A percentile compares a stretch with the other conserved stretches of the same genome.
Evolutionary conservation across 176 grass and related monocot species (phyloP).

Genomic region (Bonia amplexicaulis): DNA sequence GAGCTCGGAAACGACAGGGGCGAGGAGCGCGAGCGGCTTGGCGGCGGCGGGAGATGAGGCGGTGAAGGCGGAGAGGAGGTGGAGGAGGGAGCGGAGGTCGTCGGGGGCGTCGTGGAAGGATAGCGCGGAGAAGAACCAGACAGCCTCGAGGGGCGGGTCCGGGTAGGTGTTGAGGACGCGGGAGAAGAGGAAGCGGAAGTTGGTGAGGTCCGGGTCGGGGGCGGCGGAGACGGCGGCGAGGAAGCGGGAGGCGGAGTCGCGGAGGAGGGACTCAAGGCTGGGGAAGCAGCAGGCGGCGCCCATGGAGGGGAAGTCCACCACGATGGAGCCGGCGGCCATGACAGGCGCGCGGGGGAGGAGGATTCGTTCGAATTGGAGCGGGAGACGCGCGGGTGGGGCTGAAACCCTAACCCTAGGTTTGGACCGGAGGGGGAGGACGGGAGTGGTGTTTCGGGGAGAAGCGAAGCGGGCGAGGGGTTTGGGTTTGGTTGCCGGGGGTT

Average conservation of each 20-base stretch:
- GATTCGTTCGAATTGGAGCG: conserved; percentile 36
- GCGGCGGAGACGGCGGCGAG: conserved; percentile 61
- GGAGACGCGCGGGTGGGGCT: conserved; percentile 2
- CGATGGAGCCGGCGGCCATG: conserved; percentile 57
- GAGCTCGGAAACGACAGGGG: conserved; percentile 75
- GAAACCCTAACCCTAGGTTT: conserved; percentile 58
- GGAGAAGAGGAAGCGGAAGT: conserved; percentile 76
- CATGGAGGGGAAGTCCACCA: conserved; percentile 56
- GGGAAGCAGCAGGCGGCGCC: conserved; percentile 42
- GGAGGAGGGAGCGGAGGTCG: conserved; percentile 66
- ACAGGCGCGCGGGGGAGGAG: conserved; percentile 5
- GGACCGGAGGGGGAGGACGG: neutral
- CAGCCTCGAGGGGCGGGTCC: conserved; percentile 76
- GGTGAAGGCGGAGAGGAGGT: conserved; percentile 63
- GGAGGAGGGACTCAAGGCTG: conserved; percentile 70
- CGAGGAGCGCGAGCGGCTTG: conserved; percentile 82
- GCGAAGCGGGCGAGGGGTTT: conserved; percentile 26
- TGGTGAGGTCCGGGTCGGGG: conserved; percentile 66
- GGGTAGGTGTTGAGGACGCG: conserved; percentile 59
- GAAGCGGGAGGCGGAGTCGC: conserved; percentile 76
- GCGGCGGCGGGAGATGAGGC: conserved; percentile 43
- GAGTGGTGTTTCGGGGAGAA: conserved; percentile 43
- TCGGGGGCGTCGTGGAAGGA: conserved; percentile 68
- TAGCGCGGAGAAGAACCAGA: conserved; percentile 94
- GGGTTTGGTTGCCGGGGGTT: conserved; percentile 29